Base-by-base conservation (phyloP, 2,329 filamentous ascomycete species). In the Penicillium sp. region DNA sequence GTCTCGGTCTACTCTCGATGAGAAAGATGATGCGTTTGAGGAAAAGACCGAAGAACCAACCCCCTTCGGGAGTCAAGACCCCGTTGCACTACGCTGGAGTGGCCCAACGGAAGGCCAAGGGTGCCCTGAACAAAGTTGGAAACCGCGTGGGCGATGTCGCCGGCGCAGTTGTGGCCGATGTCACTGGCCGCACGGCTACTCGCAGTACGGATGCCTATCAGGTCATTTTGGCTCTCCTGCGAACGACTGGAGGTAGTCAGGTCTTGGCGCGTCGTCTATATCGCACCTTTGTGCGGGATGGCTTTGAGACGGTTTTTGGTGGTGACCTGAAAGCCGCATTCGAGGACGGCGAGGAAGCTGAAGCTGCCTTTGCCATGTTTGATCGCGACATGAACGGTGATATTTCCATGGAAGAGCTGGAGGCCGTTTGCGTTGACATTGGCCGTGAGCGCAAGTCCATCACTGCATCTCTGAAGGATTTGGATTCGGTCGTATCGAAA, bases 301-400 rank as follows among this genome's bases (percentile, higher is more conserved):
- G 84, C 3, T 85, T 84, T 12, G 89, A 96, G 17, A 90, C 88
- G 0, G 87, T 97, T 5, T 82, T 85, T 19, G 81, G 87, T 0
- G 90, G 91, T 9, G 92, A 97, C 67, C 75, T 97, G 51, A 87
- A 86, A 59, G 78, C 82, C 11, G 91, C 90, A 0, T 97, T 96
- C 65, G 83, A 88, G 10, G 89, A 87, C 25, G 82, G 88, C 17
- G 92, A 97, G 14, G 93, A 97, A 69, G 90, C 91, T 0, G 88
- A 94, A 51, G 89, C 89, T 3, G 92, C 92, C 0, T 97, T 97
- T 67, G 80, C 82, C 64, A 92, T 97, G 80, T 97, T 97, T 64
- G 93, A 97, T 76, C 95, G 94, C 69, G 93, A 97, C 67, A 85
- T 97, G 78, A 97, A 97, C 61, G 93, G 92, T 4, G 93, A 97